Conservation (phyloP, 495 filamentous ascomycete species). For the Evansstolkia leycettana region DNA sequence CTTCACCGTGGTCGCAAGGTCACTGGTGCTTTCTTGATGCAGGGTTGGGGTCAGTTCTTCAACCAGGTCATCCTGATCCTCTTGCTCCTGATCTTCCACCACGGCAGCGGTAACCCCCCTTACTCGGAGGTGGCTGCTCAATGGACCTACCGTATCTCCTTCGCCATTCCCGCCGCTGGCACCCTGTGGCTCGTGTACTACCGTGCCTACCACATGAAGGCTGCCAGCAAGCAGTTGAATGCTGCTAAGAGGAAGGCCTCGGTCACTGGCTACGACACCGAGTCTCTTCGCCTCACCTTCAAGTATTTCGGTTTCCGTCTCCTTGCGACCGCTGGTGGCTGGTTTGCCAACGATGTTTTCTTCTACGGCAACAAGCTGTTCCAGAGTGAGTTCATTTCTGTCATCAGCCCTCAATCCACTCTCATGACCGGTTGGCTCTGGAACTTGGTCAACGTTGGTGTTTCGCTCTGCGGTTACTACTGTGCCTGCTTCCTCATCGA, state of each 20-base stretch:
- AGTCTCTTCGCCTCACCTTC: slow-evolving; percentile 64
- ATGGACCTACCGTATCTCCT: slow-evolving; percentile 77
- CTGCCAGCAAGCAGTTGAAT: slow-evolving; percentile 57
- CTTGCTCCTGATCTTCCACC: slow-evolving; percentile 69
- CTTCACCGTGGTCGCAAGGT: slow-evolving; percentile 88
- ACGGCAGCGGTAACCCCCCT: slow-evolving; percentile 54
- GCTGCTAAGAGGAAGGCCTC: slow-evolving; percentile 70
- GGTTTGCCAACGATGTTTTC: slow-evolving; percentile 91
- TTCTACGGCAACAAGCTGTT: slow-evolving; percentile 98
- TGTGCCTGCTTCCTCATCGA: slow-evolving; percentile 68
- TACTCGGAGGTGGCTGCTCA: slow-evolving; percentile 61
- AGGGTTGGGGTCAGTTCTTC: slow-evolving; percentile 88
- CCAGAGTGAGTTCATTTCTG: slow-evolving; percentile 72
- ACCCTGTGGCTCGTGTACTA: slow-evolving; percentile 91
- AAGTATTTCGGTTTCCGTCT: slow-evolving; percentile 70
- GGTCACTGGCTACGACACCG: slow-evolving; percentile 79
- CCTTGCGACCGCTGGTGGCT: slow-evolving; percentile 70
- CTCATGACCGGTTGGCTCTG: slow-evolving; percentile 84
- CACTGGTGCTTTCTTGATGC: slow-evolving; percentile 89
- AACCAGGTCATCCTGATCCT: slow-evolving; percentile 82
- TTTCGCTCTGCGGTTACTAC: slow-evolving; percentile 78
- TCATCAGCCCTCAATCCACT: slow-evolving; percentile 46
- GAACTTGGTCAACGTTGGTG: slow-evolving; percentile 75
- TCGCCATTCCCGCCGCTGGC: slow-evolving; percentile 72
- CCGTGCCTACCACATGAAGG: slow-evolving; percentile 78